Conservation (phyloP, 1,284 basidiomycete genomes). For the Mrakiaceae sp. region DNA sequence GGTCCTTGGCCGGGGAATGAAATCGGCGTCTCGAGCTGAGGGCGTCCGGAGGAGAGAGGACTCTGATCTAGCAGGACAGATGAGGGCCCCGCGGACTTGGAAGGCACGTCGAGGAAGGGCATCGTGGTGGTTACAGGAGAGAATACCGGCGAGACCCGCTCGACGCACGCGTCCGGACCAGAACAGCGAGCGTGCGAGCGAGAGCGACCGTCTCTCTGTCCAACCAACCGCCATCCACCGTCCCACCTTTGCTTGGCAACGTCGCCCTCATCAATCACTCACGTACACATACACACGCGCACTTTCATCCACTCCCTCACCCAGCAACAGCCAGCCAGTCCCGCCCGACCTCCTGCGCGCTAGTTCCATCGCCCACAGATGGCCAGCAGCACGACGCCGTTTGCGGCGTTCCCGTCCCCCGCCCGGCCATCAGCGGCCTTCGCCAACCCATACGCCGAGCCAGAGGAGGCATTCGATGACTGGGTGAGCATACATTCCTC, state of each 20-base stretch:
- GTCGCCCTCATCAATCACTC: no score
- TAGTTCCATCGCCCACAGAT: background rate
- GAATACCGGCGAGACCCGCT: background rate
- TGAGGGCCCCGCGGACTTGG: background rate
- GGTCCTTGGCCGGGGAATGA: background rate
- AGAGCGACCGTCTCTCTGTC: background rate
- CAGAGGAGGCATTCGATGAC: no score
- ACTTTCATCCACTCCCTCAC: conserved; percentile 2
- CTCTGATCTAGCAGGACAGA: conserved; percentile 8
- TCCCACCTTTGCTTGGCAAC: background rate
- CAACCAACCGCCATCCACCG: background rate
- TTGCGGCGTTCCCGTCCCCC: no score
- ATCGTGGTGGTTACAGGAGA: background rate
- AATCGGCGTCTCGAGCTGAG: conserved; percentile 1
- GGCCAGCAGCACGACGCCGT: no score
- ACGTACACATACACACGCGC: background rate
- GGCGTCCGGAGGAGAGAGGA: conserved; percentile 4
- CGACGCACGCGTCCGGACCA: background rate
- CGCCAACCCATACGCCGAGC: no score
- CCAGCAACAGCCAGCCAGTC: background rate
- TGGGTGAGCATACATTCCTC: no score
- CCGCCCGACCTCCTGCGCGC: no score
- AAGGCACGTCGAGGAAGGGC: conserved; percentile 14
- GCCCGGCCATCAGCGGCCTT: no score
- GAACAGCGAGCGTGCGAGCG: background rate